Evolutionary conservation across 2,329 filamentous ascomycete genomes (phyloP), one percentile per base, ranked within the genome.

Genomic region (Talaromyces albobiverticillius): DNA sequence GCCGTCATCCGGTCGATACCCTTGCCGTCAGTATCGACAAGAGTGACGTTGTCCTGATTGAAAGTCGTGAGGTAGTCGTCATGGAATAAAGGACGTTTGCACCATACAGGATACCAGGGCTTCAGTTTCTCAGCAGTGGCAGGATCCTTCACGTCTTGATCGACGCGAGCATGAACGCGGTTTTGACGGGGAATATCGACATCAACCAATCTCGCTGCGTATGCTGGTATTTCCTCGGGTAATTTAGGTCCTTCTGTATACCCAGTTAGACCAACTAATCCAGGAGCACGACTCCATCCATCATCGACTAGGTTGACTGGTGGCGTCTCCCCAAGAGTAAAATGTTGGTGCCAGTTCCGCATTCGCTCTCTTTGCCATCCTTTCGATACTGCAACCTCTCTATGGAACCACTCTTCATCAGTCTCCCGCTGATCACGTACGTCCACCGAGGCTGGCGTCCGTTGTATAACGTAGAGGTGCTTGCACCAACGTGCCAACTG

Each of bases 91-190:
- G 82, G 82, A 0, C 83, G 76, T 65, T 86, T 86, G 71, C 83
- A 86, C 77, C 79, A 85, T 0, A 66, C 63, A 0, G 80, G 76
- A 61, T 85, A 86, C 79, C 80, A 84, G 0, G 80, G 70, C 62
- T 82, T 81, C 9, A 85, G 72, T 8, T 70, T 73, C 32, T 73
- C 72, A 0, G 82, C 82, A 0, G 76, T 81, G 1, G 65, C 67
- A 9, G 67, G 64, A 59, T 85, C 77, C 36, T 76, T 65, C 13
- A 85, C 80, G 23, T 77, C 62, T 0, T 69, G 60, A 11, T 78
- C 75, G 3, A 76, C 68, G 4, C 77, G 73, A 3, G 64, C 65
- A 1, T 80, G 75, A 46, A 46, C 9, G 22, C 22, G 22, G 11
- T 26, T n/a, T 26, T 25, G 22, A 16, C 42, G 25, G 5, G 42